Base-by-base conservation (phyloP, 306 rosid species). In the Castanea crenata region DNA sequence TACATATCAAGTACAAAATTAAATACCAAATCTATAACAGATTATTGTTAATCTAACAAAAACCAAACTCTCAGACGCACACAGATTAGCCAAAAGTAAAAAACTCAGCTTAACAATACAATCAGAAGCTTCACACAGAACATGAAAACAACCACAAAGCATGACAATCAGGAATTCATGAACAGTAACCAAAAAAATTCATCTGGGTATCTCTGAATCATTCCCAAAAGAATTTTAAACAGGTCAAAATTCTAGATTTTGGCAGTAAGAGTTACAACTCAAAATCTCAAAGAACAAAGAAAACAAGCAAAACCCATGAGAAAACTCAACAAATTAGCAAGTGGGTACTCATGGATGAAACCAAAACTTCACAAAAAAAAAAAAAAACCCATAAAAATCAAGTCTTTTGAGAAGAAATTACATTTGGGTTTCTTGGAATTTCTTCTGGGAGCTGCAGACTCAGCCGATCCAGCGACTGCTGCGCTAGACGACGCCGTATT, bases 401-500 rank as follows among this genome's bases (percentile, higher is more conserved):
- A 11, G 65, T 25, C 71, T 0, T 41, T 7, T 19, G 12, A 76
- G 68, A 78, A 55, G 38, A 64, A 73, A 69, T 78, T 88, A 95
- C 99, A 95, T 86, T 95, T 92, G 25, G 99, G 99, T 58, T 98
- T 89, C 89, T 95, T 95, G 57, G 96, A 85, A 73, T 90, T 84
- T 85, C 94, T 87, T 81, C 93, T 85, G 21, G 91, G n/a, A 74
- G 93, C 82, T 5, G 95, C 75, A 31, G 90, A 25, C 85, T 92
- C 99, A 76, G 89, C 76, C 79, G 99, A 94, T 94, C 95, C 99
- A 82, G 88, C 69, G 51, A 62, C 90, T n/a, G 78, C 91, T 1
- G 97, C 84, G 85, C 89, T 89, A 25, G 98, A 89, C 70, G 93
- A 83, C 55, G 96, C 90, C 84, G 92, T 90, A 78, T 89, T 81